Evolutionary conservation across 2,329 filamentous ascomycete species (phyloP), one percentile per base, ranked within the genome.

Genomic region (Intubia oerlemansii): DNA sequence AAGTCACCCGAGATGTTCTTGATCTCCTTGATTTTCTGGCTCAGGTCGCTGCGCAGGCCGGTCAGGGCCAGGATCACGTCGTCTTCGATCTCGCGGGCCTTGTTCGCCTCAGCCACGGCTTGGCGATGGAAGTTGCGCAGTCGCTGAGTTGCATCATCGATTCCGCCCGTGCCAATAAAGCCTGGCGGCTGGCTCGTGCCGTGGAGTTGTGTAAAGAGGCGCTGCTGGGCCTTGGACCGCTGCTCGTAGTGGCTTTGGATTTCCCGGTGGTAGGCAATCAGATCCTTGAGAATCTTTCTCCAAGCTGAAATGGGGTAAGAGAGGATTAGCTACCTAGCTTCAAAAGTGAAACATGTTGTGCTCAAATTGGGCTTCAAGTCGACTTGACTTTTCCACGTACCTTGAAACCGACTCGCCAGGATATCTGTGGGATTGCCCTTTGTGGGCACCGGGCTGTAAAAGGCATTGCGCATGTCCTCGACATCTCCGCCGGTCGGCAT

Each of bases 21-120:
- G 55, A 98, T 98, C 52, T 98, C 88, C 51, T 95, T 98, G 50
- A 91, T 91, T 56, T 98, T 98, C 48, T 90, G 81, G 36, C 77
- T 76, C 12, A 98, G 58, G 48, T 98, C 88, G 43, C 72, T 84
- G 33, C 88, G 62, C 30, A 98, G 56, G 1, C 82, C 82, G 3
- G 74, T 81, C 32, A 98, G 58, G 29, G 85, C 82, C 28, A 79
- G 59, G 37, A 95, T 81, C 26, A 98, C 82, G 44, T 95, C 85
- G 36, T 73, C 72, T 46, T 95, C 81, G 32, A 93, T 84, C 36
- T 92, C 82, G 32, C 66, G 73, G 3, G 85, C 81, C 52, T 92
- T 93, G 50, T 75, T 81, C 10, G 81, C 70, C 46, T 93, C 88
- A 4, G 62, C 44, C 22, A 90, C 65, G 7, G 78, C 66, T 34